Conservation (phyloP, 1,139 yeast species). For the Hansenula sp. region DNA sequence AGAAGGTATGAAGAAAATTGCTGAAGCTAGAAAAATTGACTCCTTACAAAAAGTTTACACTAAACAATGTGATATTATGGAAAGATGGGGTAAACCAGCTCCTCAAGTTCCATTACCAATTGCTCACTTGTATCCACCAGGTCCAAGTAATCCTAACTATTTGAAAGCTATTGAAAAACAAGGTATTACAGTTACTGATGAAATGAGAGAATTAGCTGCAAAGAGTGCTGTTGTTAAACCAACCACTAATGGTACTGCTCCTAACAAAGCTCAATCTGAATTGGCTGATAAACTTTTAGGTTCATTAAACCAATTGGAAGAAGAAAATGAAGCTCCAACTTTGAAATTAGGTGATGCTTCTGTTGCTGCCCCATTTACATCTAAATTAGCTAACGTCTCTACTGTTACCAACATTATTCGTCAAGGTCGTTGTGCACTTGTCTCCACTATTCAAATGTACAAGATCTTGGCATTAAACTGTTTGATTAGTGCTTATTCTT, state of each 20-base stretch:
- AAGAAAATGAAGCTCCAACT: constrained; percentile 83
- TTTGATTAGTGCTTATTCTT: constrained; percentile 92
- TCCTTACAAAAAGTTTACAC: constrained; percentile 66
- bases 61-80: constrained; percentile 76
- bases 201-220: constrained; percentile 57
- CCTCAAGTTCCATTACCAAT: constrained; percentile 85
- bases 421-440: constrained; percentile 98
- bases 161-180: constrained; percentile 79
- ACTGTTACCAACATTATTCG: constrained; percentile 92
- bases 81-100: constrained; percentile 72
- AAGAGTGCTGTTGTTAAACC: constrained; percentile 32
- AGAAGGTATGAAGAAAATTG: constrained; percentile 86
- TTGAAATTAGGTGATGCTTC: constrained; percentile 98
- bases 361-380: constrained; percentile 98
- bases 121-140: constrained; percentile 97
- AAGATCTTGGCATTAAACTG: constrained; percentile 95
- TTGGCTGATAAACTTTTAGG: constrained; percentile 74
- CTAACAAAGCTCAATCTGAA: constrained; percentile 32
- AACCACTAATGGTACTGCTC: constrained; percentile 23
- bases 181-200: constrained; percentile 70
- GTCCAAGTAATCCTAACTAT: constrained; percentile 85
- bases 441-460: constrained; percentile 98
- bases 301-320: constrained; percentile 66
- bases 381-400: constrained; percentile 86
- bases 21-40: constrained; percentile 72